Conservation (phyloP, 495 filamentous ascomycete species). For the Cladorrhinum samala region DNA sequence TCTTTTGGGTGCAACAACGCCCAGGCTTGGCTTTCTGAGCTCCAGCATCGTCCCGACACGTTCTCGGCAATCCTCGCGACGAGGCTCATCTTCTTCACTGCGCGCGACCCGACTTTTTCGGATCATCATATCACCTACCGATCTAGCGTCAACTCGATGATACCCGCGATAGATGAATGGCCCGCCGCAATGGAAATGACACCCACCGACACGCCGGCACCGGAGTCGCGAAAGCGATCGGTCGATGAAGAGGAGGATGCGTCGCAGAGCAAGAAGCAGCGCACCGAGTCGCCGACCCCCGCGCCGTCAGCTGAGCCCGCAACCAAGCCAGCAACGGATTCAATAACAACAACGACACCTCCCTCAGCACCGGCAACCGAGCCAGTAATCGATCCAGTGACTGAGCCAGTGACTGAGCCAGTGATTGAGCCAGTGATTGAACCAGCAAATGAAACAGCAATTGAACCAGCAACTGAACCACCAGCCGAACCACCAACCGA, state of each 20-base stretch:
- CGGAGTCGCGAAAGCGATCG: slow-evolving; percentile 24
- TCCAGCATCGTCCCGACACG: neutral
- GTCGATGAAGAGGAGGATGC: slow-evolving; percentile 17
- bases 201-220: slow-evolving; percentile 9
- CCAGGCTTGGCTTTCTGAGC: slow-evolving; percentile 2
- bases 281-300: slow-evolving; percentile 12
- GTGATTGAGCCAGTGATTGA: no score
- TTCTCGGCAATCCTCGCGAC: neutral
- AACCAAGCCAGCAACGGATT: no score
- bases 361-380: no score
- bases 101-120: neutral
- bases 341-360: no score
- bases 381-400: no score
- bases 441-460: no score
- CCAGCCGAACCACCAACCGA: no score
- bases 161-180: neutral
- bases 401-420: no score
- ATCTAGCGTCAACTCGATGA: neutral
- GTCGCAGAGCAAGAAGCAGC: slow-evolving; percentile 27
- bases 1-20: slow-evolving; percentile 21
- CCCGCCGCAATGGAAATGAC: neutral
- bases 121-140: neutral
- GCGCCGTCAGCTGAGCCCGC: no score
- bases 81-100: neutral
- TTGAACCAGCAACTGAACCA: no score